A percentile compares a stretch with the other conserved stretches of the same genome.
These are phyloP conservation scores for Hansenula lynferdii DNA, from an alignment of 1,139 yeast species.

Conservation along the genomic window DNA sequence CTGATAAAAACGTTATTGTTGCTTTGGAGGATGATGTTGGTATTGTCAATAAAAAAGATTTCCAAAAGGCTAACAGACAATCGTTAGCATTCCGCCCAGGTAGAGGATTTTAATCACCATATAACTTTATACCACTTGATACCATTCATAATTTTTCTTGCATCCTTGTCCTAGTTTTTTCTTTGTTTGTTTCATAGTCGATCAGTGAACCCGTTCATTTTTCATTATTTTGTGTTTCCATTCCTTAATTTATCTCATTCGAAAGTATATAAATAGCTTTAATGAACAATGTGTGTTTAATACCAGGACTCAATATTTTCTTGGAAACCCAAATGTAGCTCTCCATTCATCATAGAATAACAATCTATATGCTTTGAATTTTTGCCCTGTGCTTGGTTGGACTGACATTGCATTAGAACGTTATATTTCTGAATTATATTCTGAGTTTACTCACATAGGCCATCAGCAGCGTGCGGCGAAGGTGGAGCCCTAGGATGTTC, in stretches of 20 bases:
- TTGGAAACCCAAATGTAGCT: conserved; percentile 42
- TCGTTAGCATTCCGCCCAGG: conserved; percentile 26
- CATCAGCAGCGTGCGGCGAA: conserved; percentile 6
- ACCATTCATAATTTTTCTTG: background rate
- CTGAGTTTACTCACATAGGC: conserved; percentile 9
- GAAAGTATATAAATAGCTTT: conserved; percentile 4
- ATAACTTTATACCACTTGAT: too few relatives aligned
- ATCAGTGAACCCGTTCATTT: background rate
- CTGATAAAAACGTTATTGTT: conserved; percentile 64
- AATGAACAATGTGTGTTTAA: conserved; percentile 4
- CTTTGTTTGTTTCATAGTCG: background rate
- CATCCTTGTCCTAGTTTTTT: background rate
- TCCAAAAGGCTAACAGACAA: conserved; percentile 52
- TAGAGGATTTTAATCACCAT: background rate
- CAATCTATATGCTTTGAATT: conserved; percentile 55
- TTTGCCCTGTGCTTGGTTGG: conserved; percentile 50
- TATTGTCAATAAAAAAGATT: conserved; percentile 52
- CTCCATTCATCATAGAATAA: conserved; percentile 63
- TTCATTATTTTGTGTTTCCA: background rate
- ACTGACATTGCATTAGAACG: conserved; percentile 21
- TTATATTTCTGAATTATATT: conserved; percentile 15
- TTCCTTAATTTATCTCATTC: background rate
- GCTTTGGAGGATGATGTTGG: conserved; percentile 71
- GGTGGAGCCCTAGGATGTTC: conserved; percentile 19
- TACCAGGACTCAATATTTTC: conserved; percentile 12